Evolutionary conservation across 2,329 filamentous ascomycete genomes (phyloP), one percentile per base, ranked within the genome.

Genomic region (Colletotrichum aenigma): DNA sequence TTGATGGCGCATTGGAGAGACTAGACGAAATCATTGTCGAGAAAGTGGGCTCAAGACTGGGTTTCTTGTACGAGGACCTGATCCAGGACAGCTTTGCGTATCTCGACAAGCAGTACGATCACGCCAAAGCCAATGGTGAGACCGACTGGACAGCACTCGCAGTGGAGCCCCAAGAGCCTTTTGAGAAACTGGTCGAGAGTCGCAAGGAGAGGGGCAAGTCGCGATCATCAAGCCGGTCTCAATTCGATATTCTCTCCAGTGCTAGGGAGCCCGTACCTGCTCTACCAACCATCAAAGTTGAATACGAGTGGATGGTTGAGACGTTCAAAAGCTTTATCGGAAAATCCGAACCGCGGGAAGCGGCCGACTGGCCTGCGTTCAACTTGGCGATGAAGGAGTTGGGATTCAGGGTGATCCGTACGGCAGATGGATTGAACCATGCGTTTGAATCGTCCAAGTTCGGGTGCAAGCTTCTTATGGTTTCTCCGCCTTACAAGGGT

Each of bases 141-240:
- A 66, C 58, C 3, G 12, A 81, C 18, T 78, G 78, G 13, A 70
- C 80, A 2, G 77, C 81, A 0, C 43, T 79, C 7, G 73, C 79
- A 0, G n/a, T 73, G 1, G 76, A 80, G 8, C 38, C 78, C 2
- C 58, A 78, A 6, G 71, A 81, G 30, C 60, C 78, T 1, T 61
- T 60, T 7, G 81, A 83, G 24, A 32, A 81, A 2, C 77, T 73
- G 12, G 74, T 86, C 2, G 79, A 86, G 70, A 79, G 84, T 58
- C 83, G 84, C 28, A 83, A 78, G 26, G 73, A 84, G 55, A 89
- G 88, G 74, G 82, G 86, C 58, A 89, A 88, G 80, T 88, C 87
- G 1, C 85, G 87, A 0, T 85, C 83, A 5, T 71, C 79, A 0
- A 78, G 85, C 30, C 82, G 83, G 1, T 86, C 84, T 1, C 68